Conservation (phyloP, 2,329 filamentous ascomycete genomes). For the Colletotrichum viniferum region DNA sequence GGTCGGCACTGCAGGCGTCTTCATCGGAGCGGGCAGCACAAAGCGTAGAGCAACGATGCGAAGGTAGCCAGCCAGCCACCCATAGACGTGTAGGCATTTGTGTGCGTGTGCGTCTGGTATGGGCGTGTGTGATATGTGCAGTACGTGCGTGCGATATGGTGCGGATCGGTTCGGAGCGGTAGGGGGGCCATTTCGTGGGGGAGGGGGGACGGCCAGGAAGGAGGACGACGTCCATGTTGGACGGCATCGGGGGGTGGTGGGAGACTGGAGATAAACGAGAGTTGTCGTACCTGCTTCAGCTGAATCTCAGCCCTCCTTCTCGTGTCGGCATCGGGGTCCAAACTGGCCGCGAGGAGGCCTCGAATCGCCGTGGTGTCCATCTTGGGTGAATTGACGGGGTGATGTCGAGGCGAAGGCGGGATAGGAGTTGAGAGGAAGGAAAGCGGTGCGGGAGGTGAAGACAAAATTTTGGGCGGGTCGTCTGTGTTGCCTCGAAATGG, state of each 20-base stretch:
- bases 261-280: not conserved
- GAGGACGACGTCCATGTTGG: not conserved
- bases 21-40: not conserved
- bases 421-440: conserved; percentile 23
- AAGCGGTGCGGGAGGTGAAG: conserved; percentile 20
- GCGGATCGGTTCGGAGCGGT: conserved; percentile 17
- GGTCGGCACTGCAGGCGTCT: not conserved
- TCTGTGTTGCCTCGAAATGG: conserved; percentile 23
- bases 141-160: not conserved
- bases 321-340: conserved; percentile 75
- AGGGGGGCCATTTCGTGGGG: conserved; percentile 18
- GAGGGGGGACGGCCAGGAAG: conserved; percentile 1
- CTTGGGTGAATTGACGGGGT: conserved; percentile 29
- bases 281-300: conserved; percentile 73
- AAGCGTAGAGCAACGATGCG: conserved; percentile 8
- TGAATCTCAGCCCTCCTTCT: conserved; percentile 80
- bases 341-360: conserved; percentile 77
- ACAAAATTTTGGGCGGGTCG: conserved; percentile 26
- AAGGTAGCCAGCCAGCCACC: not conserved
- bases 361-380: conserved; percentile 80
- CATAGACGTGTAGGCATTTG: not conserved
- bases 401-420: conserved; percentile 22
- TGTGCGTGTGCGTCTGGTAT: not conserved
- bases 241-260: not conserved
- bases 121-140: conserved; percentile 4